phyloP scores from a whole-genome alignment of 169 alveolate genomes.

The Blepharisma undulans region DNA sequence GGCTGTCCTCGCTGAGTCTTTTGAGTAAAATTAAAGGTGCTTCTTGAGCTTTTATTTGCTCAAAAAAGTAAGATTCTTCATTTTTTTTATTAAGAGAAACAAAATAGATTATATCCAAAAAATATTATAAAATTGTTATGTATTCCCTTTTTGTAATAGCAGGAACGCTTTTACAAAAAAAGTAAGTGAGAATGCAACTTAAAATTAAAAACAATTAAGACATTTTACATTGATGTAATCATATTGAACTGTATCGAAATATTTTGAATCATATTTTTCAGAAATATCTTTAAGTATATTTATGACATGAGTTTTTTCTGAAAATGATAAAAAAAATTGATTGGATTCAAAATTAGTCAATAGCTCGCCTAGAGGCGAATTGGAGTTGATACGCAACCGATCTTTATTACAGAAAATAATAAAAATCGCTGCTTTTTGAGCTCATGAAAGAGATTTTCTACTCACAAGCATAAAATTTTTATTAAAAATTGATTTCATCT shows the following conservation, averaged over 20 bases:
- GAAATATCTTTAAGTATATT: not conserved
- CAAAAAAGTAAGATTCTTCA: not conserved
- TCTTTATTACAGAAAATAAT: not conserved
- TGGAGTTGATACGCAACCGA: not conserved
- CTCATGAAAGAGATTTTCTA: not conserved
- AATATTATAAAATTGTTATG: too few species aligned
- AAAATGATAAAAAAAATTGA: too few species aligned
- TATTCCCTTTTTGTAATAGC: too few species aligned
- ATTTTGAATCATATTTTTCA: not conserved
- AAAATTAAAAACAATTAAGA: too few species aligned
- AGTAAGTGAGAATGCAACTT: too few species aligned
- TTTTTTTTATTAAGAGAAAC: too few species aligned
- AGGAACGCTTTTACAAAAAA: too few species aligned
- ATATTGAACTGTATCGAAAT: not conserved
- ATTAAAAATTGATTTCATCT: not conserved
- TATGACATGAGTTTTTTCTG: not conserved
- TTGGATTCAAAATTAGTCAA: not conserved
- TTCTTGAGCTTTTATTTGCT: not conserved
- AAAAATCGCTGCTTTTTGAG: not conserved
- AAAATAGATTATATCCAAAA: too few species aligned
- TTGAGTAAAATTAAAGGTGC: not conserved
- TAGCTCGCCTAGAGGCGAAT: not conserved
- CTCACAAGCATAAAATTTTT: not conserved
- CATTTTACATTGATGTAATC: not conserved
- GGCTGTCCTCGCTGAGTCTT: not conserved